Conservation (phyloP, 495 filamentous ascomycete genomes). For the Neurospora sp. region DNA sequence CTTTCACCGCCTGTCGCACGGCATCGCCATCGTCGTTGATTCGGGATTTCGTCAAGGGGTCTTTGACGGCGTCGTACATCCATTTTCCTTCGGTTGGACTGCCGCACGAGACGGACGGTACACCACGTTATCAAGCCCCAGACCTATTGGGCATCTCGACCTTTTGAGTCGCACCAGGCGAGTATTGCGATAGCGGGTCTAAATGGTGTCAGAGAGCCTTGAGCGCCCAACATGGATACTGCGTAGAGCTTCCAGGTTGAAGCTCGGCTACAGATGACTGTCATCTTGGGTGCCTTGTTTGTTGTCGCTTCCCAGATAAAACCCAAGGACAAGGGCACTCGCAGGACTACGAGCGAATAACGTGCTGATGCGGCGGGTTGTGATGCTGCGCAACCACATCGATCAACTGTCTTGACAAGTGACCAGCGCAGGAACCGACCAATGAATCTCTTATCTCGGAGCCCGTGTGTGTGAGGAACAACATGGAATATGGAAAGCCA, state of each 20-base stretch:
- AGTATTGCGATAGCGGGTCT: background rate
- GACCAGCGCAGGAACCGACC: background rate
- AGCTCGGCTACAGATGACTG: no score
- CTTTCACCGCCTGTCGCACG: background rate
- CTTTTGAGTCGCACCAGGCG: background rate
- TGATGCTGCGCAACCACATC: background rate
- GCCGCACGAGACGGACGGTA: background rate
- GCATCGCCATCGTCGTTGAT: background rate
- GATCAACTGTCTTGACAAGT: background rate
- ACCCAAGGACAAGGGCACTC: background rate
- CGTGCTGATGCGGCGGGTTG: background rate
- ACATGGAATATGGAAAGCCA: background rate
- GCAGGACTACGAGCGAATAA: background rate
- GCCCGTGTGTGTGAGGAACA: background rate
- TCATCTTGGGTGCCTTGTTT: no score
- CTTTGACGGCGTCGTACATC: background rate
- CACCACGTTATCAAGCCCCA: background rate
- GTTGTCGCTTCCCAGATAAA: background rate
- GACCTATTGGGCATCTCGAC: background rate
- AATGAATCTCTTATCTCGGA: background rate
- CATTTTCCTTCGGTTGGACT: background rate
- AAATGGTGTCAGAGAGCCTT: background rate
- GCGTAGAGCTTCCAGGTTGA: no score
- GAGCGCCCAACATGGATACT: background rate
- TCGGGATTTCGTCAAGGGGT: background rate